phyloP scores from a whole-genome alignment of 805 yeast genomes.

The Cyberlindnera saturnus region DNA sequence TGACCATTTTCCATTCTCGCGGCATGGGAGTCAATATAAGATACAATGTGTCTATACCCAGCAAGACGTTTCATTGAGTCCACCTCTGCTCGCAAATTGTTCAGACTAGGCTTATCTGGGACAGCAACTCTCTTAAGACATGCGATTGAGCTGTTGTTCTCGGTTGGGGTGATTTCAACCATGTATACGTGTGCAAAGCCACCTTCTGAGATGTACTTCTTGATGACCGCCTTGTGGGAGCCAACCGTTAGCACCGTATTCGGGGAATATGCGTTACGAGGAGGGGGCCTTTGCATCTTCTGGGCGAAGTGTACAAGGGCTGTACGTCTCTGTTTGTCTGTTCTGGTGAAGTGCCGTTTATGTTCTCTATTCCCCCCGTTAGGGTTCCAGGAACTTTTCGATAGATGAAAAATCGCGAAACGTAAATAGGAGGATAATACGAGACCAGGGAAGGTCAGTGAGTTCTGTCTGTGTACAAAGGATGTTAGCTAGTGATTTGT shows the following conservation, averaged over 20 bases:
- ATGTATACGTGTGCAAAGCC: conserved; percentile 96
- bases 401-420: no score
- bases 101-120: conserved; percentile 81
- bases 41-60: conserved; percentile 76
- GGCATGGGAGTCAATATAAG: conserved; percentile 94
- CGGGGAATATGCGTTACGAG: conserved; percentile 59
- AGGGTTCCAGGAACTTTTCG: no score
- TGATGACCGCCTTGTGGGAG: conserved; percentile 64
- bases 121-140: conserved; percentile 94
- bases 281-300: conserved; percentile 30
- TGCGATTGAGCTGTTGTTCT: conserved; percentile 49
- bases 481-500: no score
- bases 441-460: no score
- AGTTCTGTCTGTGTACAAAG: no score
- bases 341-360: not conserved
- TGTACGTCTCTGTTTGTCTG: not conserved
- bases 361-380: no score
- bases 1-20: conserved; percentile 48
- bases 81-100: conserved; percentile 85
- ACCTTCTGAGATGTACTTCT: conserved; percentile 75
- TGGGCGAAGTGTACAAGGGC: not conserved
- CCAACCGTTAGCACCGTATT: conserved; percentile 83
- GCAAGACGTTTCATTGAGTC: conserved; percentile 91
- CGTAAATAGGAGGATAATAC: no score
- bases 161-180: conserved; percentile 60